Evolutionary conservation across 352 stramenopile species (phyloP).

Genomic region (Phytophthora meadii): DNA sequence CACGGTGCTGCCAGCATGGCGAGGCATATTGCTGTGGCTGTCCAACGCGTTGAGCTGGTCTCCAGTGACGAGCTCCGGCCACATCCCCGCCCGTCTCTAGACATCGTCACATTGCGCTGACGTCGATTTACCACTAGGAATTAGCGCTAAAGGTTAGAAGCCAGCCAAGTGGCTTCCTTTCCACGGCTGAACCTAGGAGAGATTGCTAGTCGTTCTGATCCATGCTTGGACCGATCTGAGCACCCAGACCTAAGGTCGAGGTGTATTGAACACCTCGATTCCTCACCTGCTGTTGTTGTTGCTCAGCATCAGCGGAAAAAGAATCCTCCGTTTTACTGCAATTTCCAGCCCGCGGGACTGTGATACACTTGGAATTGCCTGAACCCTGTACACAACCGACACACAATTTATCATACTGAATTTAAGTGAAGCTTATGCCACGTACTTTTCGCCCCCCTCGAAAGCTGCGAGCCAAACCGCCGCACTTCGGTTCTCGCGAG

Average conservation of each 20-base stretch:
- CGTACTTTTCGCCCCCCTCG: conserved; percentile 30
- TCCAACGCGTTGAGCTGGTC: conserved; percentile 10
- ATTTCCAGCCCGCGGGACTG: conserved; percentile 1
- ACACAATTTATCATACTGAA: conserved; percentile 4
- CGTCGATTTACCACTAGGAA: conserved; percentile 14
- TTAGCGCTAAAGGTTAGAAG: conserved; percentile 27
- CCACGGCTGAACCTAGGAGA: conserved; percentile 12
- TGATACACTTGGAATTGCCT: conserved; percentile 16
- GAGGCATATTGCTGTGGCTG: background rate
- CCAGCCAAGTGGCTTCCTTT: conserved; percentile 21
- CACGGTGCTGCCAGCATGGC: background rate
- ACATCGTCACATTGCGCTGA: conserved; percentile 16
- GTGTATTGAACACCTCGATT: no score
- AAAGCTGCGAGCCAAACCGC: conserved; percentile 7
- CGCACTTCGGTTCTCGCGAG: conserved; percentile 34
- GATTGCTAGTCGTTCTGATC: background rate
- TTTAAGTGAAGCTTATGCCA: conserved; percentile 22
- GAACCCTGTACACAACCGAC: background rate
- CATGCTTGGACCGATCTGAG: background rate
- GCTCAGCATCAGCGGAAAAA: conserved; percentile 1
- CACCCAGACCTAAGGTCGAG: no score
- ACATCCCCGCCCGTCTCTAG: conserved; percentile 17
- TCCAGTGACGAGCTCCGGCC: conserved; percentile 22
- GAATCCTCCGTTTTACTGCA: conserved; percentile 15
- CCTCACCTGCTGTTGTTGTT: no score